Percentiles rank a stretch among this genome's conserved stretches.
Evolutionary conservation across 768 basidiomycete species (phyloP).

Genomic region (Podaxis sp.): DNA sequence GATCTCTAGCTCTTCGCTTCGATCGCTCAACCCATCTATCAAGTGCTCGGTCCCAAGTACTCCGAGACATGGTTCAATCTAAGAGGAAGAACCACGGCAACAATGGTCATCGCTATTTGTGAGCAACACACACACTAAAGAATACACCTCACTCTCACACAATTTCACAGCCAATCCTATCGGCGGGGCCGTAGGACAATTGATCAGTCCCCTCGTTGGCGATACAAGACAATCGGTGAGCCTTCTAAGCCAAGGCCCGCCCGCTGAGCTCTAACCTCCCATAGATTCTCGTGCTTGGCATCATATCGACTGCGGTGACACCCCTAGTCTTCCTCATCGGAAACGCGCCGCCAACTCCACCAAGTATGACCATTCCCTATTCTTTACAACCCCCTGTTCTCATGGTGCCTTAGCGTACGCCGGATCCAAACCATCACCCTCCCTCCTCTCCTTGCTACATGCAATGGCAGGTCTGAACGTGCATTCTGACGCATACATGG

Average conservation of each 20-base stretch:
- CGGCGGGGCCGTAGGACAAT: slow-evolving; percentile 71
- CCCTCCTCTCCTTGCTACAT: slow-evolving; percentile 52
- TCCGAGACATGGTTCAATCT: slow-evolving; percentile 86
- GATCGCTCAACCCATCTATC: slow-evolving; percentile 70
- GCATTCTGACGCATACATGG: slow-evolving; percentile 54
- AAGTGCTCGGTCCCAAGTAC: slow-evolving; percentile 77
- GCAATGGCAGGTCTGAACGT: slow-evolving; percentile 50
- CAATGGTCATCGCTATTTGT: slow-evolving; percentile 57
- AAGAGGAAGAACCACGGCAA: slow-evolving; percentile 75
- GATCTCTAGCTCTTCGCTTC: slow-evolving; percentile 54
- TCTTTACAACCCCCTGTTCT: slow-evolving; percentile 13
- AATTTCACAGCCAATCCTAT: slow-evolving; percentile 63
- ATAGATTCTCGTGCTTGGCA: slow-evolving; percentile 70
- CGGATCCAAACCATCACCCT: slow-evolving; percentile 57
- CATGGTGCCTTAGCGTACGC: slow-evolving; percentile 51
- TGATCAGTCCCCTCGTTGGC: slow-evolving; percentile 65
- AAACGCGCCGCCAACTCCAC: slow-evolving; percentile 70
- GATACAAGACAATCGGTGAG: slow-evolving; percentile 58
- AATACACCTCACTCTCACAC: background rate
- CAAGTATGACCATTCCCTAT: slow-evolving; percentile 48
- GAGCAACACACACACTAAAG: slow-evolving; percentile 10
- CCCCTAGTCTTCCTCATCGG: slow-evolving; percentile 62
- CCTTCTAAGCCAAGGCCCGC: background rate
- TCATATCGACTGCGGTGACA: slow-evolving; percentile 61
- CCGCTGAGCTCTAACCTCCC: background rate